Evolutionary conservation across 192 early-diverging fungal genomes (phyloP).

Genomic region (Gigaspora rosea): DNA sequence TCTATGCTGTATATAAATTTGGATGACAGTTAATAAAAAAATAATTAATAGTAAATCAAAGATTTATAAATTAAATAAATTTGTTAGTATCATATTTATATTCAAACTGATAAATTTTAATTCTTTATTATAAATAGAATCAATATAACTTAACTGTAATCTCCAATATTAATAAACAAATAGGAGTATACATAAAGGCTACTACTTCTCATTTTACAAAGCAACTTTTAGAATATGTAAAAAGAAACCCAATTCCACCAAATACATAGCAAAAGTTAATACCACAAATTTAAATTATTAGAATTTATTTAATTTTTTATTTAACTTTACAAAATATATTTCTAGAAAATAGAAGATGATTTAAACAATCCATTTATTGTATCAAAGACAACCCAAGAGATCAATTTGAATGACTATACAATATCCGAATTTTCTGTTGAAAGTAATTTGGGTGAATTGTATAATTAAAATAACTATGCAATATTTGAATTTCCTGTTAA

Average conservation of each 20-base stretch:
- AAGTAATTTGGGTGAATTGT: neutral
- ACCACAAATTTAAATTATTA: too few species aligned
- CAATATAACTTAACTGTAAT: conserved; percentile 5
- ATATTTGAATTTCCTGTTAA: neutral
- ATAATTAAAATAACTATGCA: neutral
- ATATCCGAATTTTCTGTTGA: neutral
- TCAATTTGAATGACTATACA: neutral
- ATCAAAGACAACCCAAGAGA: too few species aligned
- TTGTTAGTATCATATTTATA: neutral
- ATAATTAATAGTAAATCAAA: neutral
- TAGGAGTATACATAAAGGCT: neutral
- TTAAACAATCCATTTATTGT: too few species aligned
- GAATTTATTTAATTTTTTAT: too few species aligned
- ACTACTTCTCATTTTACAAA: neutral
- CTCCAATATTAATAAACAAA: neutral
- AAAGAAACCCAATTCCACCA: neutral
- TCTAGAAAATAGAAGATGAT: too few species aligned
- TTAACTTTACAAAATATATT: too few species aligned
- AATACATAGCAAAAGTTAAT: too few species aligned
- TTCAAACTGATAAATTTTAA: conserved; percentile 15
- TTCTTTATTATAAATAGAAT: conserved; percentile 16
- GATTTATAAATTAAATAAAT: neutral
- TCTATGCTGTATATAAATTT: neutral
- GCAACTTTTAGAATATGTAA: too few species aligned
- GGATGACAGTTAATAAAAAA: neutral